Percentiles rank a stretch among this genome's conserved stretches.
These are phyloP conservation scores for Tuber indicum DNA, from an alignment of 495 filamentous ascomycete genomes.

Conservation along the genomic window DNA sequence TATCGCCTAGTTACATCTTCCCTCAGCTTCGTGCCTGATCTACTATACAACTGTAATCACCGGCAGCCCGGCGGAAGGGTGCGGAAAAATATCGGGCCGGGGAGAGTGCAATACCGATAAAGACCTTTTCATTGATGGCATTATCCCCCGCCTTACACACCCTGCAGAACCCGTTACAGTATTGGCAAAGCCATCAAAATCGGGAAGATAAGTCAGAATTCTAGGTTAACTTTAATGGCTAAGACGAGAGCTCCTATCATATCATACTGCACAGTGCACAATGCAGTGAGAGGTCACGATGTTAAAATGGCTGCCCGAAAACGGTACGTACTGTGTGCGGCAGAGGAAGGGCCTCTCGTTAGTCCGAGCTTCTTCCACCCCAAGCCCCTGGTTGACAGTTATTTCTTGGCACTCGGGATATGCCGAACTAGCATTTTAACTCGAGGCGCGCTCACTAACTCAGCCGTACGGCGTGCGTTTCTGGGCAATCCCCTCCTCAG, in stretches of 20 bases:
- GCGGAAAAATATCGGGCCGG: conserved; percentile 4
- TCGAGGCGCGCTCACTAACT: neutral
- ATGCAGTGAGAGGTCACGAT: neutral
- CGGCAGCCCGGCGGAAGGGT: neutral
- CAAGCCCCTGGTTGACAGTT: neutral
- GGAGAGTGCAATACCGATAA: neutral
- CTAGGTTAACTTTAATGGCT: neutral
- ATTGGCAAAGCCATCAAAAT: neutral
- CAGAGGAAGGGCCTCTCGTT: neutral
- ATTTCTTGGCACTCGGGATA: conserved; percentile 20
- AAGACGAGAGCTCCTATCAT: neutral
- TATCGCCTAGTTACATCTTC: neutral
- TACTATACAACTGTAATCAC: neutral
- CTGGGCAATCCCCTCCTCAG: neutral
- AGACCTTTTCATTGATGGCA: neutral
- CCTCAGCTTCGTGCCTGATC: neutral
- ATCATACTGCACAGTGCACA: neutral
- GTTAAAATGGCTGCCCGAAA: neutral
- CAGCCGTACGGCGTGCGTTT: neutral
- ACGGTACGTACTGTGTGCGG: neutral
- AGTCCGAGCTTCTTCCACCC: neutral
- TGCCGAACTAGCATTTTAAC: conserved; percentile 18
- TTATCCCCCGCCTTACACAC: neutral
- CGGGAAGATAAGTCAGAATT: neutral
- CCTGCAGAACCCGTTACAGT: neutral